Evolutionary conservation across 169 alveolate species (phyloP).

Genomic region (Theileria sp.): DNA sequence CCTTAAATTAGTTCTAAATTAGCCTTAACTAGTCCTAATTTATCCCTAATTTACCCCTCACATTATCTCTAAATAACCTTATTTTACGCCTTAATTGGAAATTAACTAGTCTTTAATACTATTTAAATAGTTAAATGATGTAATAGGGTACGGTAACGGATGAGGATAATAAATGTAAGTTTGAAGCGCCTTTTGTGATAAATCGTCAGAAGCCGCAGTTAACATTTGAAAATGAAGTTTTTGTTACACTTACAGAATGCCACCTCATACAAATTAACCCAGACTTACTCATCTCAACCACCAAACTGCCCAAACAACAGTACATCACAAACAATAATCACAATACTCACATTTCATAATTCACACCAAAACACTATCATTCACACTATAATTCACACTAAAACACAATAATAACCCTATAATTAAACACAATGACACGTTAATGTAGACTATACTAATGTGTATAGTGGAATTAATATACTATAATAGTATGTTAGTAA

Average conservation of each 20-base stretch:
- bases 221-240: neutral
- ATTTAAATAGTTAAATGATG: no score
- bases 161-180: neutral
- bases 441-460: neutral
- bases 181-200: slow-evolving; percentile 31
- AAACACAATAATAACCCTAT: no score
- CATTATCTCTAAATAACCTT: no score
- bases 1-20: no score
- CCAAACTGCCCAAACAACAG: no score
- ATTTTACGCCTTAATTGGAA: no score
- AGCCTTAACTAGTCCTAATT: no score
- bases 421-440: no score
- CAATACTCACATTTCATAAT: neutral
- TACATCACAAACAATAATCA: neutral
- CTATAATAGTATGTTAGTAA: slow-evolving; percentile 1
- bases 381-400: no score
- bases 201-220: neutral
- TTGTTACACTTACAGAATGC: slow-evolving; percentile 55
- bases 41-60: no score
- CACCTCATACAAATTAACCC: slow-evolving; percentile 43
- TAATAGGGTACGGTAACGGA: slow-evolving; percentile 13
- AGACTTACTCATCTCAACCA: slow-evolving; percentile 6
- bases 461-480: neutral
- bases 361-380: neutral
- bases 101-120: no score